Evolutionary conservation across 192 early-diverging fungal species (phyloP), one percentile per base, ranked within the genome.

Genomic region (Linderina pennispora): DNA sequence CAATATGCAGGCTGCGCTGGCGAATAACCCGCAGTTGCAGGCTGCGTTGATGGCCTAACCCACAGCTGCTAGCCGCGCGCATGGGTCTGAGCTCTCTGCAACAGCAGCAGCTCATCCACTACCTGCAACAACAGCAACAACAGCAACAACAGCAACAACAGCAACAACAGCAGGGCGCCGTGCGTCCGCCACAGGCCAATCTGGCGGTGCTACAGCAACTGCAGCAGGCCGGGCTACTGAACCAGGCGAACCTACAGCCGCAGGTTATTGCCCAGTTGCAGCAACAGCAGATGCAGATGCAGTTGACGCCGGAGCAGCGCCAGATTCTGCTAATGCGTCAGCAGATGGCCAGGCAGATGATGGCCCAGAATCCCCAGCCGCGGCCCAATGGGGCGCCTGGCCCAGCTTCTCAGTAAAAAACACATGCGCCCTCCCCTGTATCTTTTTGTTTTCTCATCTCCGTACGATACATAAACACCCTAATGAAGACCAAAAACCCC

Each of bases 31-130:
- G n/a, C n/a, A n/a, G n/a, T n/a, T n/a, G n/a, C n/a, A 31, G 11
- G 28, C 28, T 5, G 28, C 28, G 6, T 8, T 5, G 11, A 31
- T 31, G 28, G 28, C n/a, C 11, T 31, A 31, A 31, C 11, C 28
- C 28, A 31, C 28, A 31, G 28, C 5, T 31, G 28, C 28, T 8
- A 31, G 28, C 28, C 6, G 28, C 28, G 6, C 5, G 28, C 5
- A 31, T 31, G 28, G 28, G 28, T 8, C 5, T 46, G 45, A 46
- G 33, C 9, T 34, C 45, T 8, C 45, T 36, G 34, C 33, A 46
- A 15, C 32, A 17, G 11, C 62, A 64, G 44, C 54, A 56, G 50
- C 42, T 55, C 45, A 54, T 51, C 21, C 53, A 55, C 14, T 33
- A 28, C 14, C 25, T 16, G 15, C 28, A 35, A 10, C 43, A 45